These are phyloP conservation scores for Porphyrellus cyaneotinctus DNA, from an alignment of 768 basidiomycete species.

Conservation along the genomic window DNA sequence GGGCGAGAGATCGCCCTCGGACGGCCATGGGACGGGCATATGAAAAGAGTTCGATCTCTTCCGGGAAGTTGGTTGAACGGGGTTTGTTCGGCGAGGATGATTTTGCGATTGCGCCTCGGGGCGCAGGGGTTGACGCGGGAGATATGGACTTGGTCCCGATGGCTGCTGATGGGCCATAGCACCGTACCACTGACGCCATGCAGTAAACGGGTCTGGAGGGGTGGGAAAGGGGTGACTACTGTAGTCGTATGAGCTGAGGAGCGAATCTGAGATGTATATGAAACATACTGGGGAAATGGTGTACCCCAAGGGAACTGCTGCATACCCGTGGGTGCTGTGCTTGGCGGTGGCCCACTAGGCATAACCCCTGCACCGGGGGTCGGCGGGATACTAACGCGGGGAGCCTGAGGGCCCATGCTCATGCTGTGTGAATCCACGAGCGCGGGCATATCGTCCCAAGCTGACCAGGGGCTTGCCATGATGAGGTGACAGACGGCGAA, in stretches of 20 bases:
- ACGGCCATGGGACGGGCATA: slow-evolving; percentile 13
- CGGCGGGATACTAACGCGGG: slow-evolving; percentile 21
- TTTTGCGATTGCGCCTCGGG: slow-evolving; percentile 10
- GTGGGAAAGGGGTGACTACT: slow-evolving; percentile 5
- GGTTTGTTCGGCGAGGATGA: slow-evolving; percentile 1
- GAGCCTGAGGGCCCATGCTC: neutral
- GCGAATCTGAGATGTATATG: neutral
- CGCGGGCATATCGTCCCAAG: slow-evolving; percentile 25
- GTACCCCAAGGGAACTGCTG: slow-evolving; percentile 14
- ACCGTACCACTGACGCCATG: slow-evolving; percentile 4
- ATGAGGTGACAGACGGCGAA: slow-evolving; percentile 6
- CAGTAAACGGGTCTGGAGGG: slow-evolving; percentile 14
- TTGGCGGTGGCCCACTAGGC: slow-evolving; percentile 13
- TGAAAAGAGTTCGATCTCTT: slow-evolving; percentile 5
- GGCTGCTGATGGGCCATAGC: slow-evolving; percentile 10
- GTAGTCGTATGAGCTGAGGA: slow-evolving; percentile 1
- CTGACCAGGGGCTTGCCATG: slow-evolving; percentile 10
- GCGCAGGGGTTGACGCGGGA: slow-evolving; percentile 21
- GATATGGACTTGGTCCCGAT: slow-evolving; percentile 29
- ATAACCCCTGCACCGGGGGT: slow-evolving; percentile 19
- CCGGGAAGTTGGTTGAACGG: neutral
- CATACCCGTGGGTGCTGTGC: neutral
- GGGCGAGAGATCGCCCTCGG: slow-evolving; percentile 20
- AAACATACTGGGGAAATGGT: slow-evolving; percentile 16
- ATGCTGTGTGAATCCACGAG: slow-evolving; percentile 20